These are phyloP conservation scores for Suillus variegatus DNA, from an alignment of 768 basidiomycete genomes.

Conservation along the genomic window DNA sequence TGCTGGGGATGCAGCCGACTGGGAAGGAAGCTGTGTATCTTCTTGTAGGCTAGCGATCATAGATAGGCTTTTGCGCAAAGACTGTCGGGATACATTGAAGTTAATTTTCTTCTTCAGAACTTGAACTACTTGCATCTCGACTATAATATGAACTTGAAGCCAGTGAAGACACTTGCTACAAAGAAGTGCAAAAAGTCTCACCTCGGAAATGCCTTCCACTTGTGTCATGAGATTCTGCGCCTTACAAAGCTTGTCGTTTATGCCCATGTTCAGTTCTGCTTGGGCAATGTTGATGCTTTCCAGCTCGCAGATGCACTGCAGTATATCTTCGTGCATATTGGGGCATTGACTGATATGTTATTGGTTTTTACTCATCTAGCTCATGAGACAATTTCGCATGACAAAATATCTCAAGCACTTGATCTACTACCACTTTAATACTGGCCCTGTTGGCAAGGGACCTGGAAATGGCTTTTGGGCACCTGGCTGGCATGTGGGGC, in stretches of 20 bases:
- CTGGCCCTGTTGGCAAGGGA: conserved; percentile 98
- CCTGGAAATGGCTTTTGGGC: conserved; percentile 99
- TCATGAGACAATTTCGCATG: conserved; percentile 99
- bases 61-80: no score
- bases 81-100: neutral
- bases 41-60: no score
- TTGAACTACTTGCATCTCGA: conserved; percentile 93
- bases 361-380: conserved; percentile 39
- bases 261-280: conserved; percentile 96
- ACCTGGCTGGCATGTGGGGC: conserved; percentile 99
- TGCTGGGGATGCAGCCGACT: no score
- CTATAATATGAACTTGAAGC: conserved; percentile 99
- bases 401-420: conserved; percentile 98
- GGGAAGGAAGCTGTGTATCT: no score
- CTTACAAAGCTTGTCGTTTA: conserved; percentile 98
- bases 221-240: conserved; percentile 97
- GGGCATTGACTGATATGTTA: conserved; percentile 97
- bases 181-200: conserved; percentile 99
- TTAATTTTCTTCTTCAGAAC: conserved; percentile 49
- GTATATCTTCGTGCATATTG: conserved; percentile 97
- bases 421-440: conserved; percentile 99
- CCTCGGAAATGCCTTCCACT: conserved; percentile 98
- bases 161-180: conserved; percentile 94
- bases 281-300: conserved; percentile 98
- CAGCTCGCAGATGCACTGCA: conserved; percentile 98